These are phyloP conservation scores for Mallotus nudiflorus DNA, from an alignment of 345 rosid species.

Conservation along the genomic window DNA sequence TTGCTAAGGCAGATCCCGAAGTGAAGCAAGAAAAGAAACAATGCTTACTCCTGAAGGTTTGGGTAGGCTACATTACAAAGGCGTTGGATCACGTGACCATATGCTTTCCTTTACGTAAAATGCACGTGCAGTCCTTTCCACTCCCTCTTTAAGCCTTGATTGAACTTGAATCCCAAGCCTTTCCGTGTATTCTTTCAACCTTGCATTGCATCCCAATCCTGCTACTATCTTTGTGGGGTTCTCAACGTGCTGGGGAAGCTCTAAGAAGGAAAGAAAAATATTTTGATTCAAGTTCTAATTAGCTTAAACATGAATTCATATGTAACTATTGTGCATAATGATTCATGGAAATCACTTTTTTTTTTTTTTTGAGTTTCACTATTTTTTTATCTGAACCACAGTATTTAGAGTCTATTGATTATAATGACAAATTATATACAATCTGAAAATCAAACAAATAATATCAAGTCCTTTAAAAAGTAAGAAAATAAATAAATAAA, in stretches of 20 bases:
- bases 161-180: slow-evolving; percentile 23
- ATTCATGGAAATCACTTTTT: too few relatives aligned
- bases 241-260: slow-evolving; percentile 21
- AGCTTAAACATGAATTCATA: too few relatives aligned
- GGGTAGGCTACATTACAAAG: neutral
- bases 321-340: too few relatives aligned
- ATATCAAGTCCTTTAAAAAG: too few relatives aligned
- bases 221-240: neutral
- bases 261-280: slow-evolving; percentile 13
- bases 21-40: slow-evolving; percentile 29
- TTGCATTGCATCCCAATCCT: neutral
- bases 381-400: too few relatives aligned
- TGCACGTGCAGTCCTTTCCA: slow-evolving; percentile 31
- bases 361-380: too few relatives aligned
- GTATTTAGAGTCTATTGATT: too few relatives aligned
- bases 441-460: too few relatives aligned
- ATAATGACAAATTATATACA: too few relatives aligned
- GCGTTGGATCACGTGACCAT: slow-evolving; percentile 34
- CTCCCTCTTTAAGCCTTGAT: slow-evolving; percentile 8
- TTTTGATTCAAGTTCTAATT: neutral
- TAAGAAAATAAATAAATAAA: too few relatives aligned
- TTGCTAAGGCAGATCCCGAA: slow-evolving; percentile 36
- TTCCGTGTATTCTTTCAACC: neutral
- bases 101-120: slow-evolving; percentile 32
- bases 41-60: slow-evolving; percentile 28